Conservation (phyloP, 2,329 filamentous ascomycete species). For the Exutisphaerella laricina region DNA sequence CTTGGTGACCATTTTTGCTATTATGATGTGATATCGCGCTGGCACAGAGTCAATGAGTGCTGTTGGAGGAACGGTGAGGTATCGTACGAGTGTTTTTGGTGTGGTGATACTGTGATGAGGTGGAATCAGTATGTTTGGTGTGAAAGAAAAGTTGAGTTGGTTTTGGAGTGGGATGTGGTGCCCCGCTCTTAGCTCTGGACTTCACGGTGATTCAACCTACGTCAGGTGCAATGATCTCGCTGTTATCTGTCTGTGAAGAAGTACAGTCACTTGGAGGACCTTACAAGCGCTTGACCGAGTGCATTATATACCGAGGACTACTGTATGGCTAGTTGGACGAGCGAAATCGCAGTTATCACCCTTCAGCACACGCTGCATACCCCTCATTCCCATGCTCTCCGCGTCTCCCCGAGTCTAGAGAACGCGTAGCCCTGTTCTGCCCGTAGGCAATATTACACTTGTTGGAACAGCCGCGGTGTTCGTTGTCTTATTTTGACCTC, state of each 20-base stretch:
- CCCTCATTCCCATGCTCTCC: background rate
- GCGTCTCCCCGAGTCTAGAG: background rate
- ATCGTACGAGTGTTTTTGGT: background rate
- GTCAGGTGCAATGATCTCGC: background rate
- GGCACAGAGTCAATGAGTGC: slow-evolving; percentile 4
- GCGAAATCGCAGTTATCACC: background rate
- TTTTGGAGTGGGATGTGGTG: too few relatives aligned
- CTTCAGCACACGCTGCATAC: background rate
- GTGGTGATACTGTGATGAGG: background rate
- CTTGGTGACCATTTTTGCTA: slow-evolving; percentile 44
- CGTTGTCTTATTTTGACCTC: slow-evolving; percentile 12
- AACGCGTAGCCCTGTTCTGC: background rate
- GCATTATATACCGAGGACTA: slow-evolving; percentile 7
- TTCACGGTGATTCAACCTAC: too few relatives aligned
- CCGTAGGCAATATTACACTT: slow-evolving; percentile 7
- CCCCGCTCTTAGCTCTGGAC: too few relatives aligned
- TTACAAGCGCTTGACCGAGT: background rate
- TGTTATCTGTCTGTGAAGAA: background rate
- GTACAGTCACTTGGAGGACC: background rate
- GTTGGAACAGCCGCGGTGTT: slow-evolving; percentile 6
- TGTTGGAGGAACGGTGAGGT: background rate
- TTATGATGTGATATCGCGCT: slow-evolving; percentile 20
- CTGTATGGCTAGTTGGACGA: background rate
- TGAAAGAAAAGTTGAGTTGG: too few relatives aligned
- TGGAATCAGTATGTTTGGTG: slow-evolving; percentile 3